Percentiles rank a stretch among this genome's conserved stretches.
Conservation (phyloP, 2,329 filamentous ascomycete genomes). For the Penicillium rolfsii region DNA sequence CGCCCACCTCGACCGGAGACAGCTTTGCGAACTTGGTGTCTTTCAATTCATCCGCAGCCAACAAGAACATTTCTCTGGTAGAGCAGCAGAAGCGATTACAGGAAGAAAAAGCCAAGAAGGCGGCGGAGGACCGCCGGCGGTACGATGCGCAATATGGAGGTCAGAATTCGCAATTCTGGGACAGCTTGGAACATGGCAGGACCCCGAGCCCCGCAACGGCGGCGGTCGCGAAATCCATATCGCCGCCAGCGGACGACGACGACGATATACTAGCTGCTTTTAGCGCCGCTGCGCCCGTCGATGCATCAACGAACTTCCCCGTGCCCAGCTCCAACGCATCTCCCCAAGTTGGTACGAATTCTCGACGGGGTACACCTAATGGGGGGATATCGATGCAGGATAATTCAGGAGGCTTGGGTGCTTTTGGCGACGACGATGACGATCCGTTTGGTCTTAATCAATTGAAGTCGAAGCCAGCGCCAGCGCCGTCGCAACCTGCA, state of each 20-base stretch:
- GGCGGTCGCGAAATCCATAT: conserved; percentile 51
- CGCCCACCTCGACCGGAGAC: conserved; percentile 49
- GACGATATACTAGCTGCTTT: conserved; percentile 66
- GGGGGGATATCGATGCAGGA: conserved; percentile 24
- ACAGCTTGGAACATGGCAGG: conserved; percentile 65
- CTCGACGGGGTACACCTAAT: conserved; percentile 17
- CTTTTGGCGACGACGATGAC: conserved; percentile 75
- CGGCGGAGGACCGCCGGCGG: conserved; percentile 71
- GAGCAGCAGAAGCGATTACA: conserved; percentile 71
- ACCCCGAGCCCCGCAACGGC: conserved; percentile 50
- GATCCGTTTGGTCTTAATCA: conserved; percentile 83
- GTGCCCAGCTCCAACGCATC: conserved; percentile 44
- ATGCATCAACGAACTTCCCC: conserved; percentile 63
- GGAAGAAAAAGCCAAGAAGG: conserved; percentile 75
- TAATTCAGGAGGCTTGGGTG: conserved; percentile 30
- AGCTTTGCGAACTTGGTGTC: conserved; percentile 69
- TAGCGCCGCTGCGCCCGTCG: conserved; percentile 61
- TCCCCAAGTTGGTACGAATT: conserved; percentile 27
- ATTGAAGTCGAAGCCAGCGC: conserved; percentile 58
- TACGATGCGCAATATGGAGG: conserved; percentile 77
- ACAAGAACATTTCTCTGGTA: conserved; percentile 69
- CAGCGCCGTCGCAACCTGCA: conserved; percentile 52
- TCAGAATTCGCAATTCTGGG: conserved; percentile 70
- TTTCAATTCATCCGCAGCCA: conserved; percentile 52
- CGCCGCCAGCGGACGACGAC: conserved; percentile 57